Percentiles rank a stretch among this genome's conserved stretches.
Evolutionary conservation across 106 monocot genomes (phyloP).

Genomic region (Cymbidium sinense): DNA sequence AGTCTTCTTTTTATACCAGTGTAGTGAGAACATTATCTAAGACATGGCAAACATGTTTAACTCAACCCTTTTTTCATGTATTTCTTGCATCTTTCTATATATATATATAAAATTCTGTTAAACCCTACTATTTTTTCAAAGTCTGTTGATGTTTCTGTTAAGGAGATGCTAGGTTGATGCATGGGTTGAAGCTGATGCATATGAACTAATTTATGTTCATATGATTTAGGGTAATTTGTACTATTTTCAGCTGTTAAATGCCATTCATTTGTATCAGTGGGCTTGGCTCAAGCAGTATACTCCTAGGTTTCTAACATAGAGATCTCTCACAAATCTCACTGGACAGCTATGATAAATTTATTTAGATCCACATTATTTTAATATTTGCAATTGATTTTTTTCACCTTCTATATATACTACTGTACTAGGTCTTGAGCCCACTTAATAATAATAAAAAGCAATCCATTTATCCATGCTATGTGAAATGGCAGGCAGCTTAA

Average conservation of each 20-base stretch:
- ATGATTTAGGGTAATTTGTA: not conserved
- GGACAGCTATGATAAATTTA: too few species aligned
- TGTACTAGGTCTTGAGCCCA: too few species aligned
- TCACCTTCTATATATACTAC: too few species aligned
- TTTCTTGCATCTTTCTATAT: not conserved
- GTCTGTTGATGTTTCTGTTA: not conserved
- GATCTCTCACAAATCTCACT: too few species aligned
- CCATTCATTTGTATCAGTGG: not conserved
- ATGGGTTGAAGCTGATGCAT: not conserved
- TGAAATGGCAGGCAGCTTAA: not conserved
- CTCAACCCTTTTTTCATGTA: not conserved
- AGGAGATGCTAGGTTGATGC: not conserved
- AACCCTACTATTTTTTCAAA: too few species aligned
- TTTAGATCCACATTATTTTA: too few species aligned
- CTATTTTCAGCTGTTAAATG: not conserved
- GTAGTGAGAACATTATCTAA: not conserved
- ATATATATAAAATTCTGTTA: not conserved
- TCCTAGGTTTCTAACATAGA: not conserved
- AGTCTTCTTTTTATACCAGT: not conserved
- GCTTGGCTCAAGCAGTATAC: not conserved
- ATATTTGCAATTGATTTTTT: too few species aligned
- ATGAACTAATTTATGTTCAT: not conserved
- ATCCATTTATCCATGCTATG: too few species aligned
- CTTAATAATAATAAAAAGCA: too few species aligned
- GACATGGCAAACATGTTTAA: not conserved